These are phyloP conservation scores for Boletus mariae DNA, from an alignment of 1,284 basidiomycete species.

Conservation along the genomic window DNA sequence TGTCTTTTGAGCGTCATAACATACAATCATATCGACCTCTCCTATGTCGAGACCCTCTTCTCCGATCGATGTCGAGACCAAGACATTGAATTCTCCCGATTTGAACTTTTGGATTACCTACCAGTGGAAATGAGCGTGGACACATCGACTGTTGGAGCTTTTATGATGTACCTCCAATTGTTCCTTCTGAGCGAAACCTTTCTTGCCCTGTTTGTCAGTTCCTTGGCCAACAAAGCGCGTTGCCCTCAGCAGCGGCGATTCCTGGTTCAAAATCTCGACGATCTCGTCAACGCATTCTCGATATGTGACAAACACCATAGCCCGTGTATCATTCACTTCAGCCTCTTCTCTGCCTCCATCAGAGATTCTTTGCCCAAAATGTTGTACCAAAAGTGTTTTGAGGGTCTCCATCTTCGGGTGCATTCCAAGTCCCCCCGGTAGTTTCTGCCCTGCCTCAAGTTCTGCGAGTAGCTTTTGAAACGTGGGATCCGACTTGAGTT, in stretches of 20 bases:
- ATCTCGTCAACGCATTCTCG: slow-evolving; percentile 91
- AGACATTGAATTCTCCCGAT: slow-evolving; percentile 81
- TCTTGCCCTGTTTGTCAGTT: slow-evolving; percentile 79
- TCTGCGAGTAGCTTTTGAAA: slow-evolving; percentile 64
- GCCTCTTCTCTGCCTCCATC: slow-evolving; percentile 37
- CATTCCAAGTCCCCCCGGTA: slow-evolving; percentile 47
- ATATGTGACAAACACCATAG: slow-evolving; percentile 96
- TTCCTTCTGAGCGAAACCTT: slow-evolving; percentile 88
- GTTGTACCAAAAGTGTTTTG: slow-evolving; percentile 70
- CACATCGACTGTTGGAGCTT: neutral
- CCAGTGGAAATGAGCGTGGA: slow-evolving; percentile 7
- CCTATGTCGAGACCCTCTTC: slow-evolving; percentile 99
- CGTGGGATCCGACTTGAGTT: slow-evolving; percentile 51
- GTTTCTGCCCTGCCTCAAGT: slow-evolving; percentile 52
- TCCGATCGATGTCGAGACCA: slow-evolving; percentile 96
- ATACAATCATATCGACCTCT: slow-evolving; percentile 95
- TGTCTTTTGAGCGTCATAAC: slow-evolving; percentile 96
- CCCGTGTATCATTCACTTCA: slow-evolving; percentile 53
- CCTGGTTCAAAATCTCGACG: slow-evolving; percentile 71
- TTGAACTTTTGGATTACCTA: slow-evolving; percentile 88
- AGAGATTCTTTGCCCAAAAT: slow-evolving; percentile 66
- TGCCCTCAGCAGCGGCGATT: slow-evolving; percentile 73
- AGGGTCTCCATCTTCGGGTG: slow-evolving; percentile 96
- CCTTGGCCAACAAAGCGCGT: slow-evolving; percentile 91
- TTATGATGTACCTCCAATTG: slow-evolving; percentile 69